A percentile compares a stretch with the other conserved stretches of the same genome.
Evolutionary conservation across 306 rosid genomes (phyloP).

Genomic region (Astragalus glycyphyllos): DNA sequence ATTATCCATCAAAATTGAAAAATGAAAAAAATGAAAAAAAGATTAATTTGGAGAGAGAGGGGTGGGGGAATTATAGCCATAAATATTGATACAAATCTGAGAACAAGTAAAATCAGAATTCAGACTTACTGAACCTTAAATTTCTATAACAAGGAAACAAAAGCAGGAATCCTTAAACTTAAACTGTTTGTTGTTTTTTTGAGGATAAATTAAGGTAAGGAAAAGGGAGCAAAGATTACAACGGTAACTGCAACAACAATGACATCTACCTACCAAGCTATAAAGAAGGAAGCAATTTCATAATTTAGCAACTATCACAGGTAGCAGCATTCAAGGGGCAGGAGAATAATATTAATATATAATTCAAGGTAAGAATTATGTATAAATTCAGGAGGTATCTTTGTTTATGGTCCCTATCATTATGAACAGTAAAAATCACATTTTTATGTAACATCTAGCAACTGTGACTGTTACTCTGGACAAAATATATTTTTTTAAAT

Average conservation of each 20-base stretch:
- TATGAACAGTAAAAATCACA: constrained; percentile 31
- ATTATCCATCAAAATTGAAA: neutral
- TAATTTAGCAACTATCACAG: constrained; percentile 17
- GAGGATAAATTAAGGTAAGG: constrained; percentile 28
- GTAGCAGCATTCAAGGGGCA: constrained; percentile 14
- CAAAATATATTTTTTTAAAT: neutral
- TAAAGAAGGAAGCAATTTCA: constrained; percentile 15
- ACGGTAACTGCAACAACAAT: constrained; percentile 28
- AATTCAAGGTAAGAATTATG: constrained; percentile 9
- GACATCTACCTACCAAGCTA: constrained; percentile 33
- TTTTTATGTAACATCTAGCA: constrained; percentile 19
- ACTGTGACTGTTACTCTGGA: constrained; percentile 10
- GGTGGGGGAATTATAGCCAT: neutral
- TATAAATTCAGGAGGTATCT: constrained; percentile 39
- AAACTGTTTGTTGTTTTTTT: neutral
- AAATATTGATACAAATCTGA: constrained; percentile 6
- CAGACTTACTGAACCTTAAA: constrained; percentile 10
- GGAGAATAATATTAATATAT: neutral
- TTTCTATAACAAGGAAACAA: constrained; percentile 12
- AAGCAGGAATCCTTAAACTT: constrained; percentile 19
- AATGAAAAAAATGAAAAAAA: neutral
- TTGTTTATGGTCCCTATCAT: constrained; percentile 12
- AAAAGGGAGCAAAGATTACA: constrained; percentile 20
- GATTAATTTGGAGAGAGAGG: neutral
- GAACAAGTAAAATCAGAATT: neutral